These are phyloP conservation scores for Sclerotinia subarctica DNA, from an alignment of 2,329 filamentous ascomycete genomes.

Conservation along the genomic window DNA sequence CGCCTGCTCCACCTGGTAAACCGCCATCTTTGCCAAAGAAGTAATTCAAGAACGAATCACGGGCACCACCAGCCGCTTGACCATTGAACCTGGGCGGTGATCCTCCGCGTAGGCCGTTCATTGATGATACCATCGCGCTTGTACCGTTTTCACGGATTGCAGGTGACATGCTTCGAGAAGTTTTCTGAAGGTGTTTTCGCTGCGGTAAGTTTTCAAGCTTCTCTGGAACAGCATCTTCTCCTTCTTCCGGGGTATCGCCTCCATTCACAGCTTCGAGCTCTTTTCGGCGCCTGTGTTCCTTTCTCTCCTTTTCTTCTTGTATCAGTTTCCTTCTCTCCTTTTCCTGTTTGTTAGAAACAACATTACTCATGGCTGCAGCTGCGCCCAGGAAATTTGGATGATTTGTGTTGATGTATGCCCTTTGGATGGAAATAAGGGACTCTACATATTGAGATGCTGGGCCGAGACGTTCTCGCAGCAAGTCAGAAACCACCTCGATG, in stretches of 20 bases:
- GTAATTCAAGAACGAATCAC: constrained; percentile 95
- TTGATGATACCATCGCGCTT: constrained; percentile 57
- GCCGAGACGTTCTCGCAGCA: constrained; percentile 86
- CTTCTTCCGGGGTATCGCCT: constrained; percentile 62
- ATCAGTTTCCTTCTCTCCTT: constrained; percentile 78
- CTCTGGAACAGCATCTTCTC: constrained; percentile 46
- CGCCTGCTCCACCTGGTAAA: constrained; percentile 43
- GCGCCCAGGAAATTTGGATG: constrained; percentile 98
- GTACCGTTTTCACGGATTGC: constrained; percentile 67
- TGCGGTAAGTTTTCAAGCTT: constrained; percentile 56
- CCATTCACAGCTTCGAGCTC: constrained; percentile 76
- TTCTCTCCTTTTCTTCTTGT: constrained; percentile 80
- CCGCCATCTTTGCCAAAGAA: constrained; percentile 95
- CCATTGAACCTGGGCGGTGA: constrained; percentile 62
- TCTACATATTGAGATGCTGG: constrained; percentile 90
- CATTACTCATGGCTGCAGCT: constrained; percentile 94
- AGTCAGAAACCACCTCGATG: constrained; percentile 95
- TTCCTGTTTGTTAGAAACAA: constrained; percentile 92
- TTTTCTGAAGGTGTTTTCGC: constrained; percentile 51
- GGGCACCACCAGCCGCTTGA: constrained; percentile 59
- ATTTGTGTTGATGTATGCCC: constrained; percentile 99
- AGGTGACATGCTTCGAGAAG: constrained; percentile 79
- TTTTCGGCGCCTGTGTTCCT: constrained; percentile 78
- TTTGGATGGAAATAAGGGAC: constrained; percentile 93
- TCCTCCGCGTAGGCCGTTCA: constrained; percentile 62